Conservation (phyloP, 805 yeast genomes). For the Isabelozyma rhagii region DNA sequence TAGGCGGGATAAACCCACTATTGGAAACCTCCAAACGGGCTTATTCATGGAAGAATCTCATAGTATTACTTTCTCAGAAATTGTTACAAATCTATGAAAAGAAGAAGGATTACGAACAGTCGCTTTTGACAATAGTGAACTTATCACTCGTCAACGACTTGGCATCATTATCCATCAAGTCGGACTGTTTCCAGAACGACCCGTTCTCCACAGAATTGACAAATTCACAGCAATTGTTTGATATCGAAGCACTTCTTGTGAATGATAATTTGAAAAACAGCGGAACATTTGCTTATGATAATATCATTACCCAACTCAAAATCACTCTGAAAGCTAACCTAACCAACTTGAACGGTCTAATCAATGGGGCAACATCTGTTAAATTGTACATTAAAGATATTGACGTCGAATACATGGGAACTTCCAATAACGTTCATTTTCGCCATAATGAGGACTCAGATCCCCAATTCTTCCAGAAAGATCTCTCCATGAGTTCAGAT, state of each 20-base stretch:
- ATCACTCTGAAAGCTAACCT: slow-evolving; percentile 9
- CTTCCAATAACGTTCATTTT: not conserved
- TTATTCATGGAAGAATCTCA: slow-evolving; percentile 37
- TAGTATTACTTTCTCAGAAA: slow-evolving; percentile 23
- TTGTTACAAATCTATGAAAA: slow-evolving; percentile 36
- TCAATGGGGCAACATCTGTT: slow-evolving; percentile 3
- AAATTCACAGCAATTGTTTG: slow-evolving; percentile 8
- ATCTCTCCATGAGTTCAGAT: not conserved
- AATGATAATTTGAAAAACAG: slow-evolving; percentile 5
- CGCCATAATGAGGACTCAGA: not conserved
- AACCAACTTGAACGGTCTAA: slow-evolving; percentile 2
- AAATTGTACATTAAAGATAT: slow-evolving; percentile 7
- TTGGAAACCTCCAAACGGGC: slow-evolving; percentile 7
- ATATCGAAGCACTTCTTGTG: slow-evolving; percentile 12
- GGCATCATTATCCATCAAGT: not conserved
- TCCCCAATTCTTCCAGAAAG: not conserved
- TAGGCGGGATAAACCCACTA: slow-evolving; percentile 4
- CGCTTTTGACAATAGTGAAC: not conserved
- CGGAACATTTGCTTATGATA: slow-evolving; percentile 14
- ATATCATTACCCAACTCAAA: slow-evolving; percentile 15
- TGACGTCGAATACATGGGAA: slow-evolving; percentile 4
- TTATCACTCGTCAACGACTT: not conserved
- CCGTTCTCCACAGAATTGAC: not conserved
- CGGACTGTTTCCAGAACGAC: not conserved
- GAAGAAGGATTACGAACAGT: slow-evolving; percentile 17